phyloP scores from a whole-genome alignment of 805 yeast species.

The Nematodospora valgi region DNA sequence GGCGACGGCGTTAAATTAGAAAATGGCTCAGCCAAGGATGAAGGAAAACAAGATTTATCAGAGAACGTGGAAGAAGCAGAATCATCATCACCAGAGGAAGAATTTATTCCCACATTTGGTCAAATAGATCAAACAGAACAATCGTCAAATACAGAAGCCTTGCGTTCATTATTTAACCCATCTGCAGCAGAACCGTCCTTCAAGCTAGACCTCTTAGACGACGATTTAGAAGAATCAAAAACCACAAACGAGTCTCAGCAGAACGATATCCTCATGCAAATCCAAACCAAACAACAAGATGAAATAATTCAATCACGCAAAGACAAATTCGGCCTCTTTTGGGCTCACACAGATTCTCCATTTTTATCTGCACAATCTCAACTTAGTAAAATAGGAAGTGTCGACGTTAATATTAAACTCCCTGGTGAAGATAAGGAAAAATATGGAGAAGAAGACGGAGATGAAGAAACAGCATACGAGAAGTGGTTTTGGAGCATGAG shows the following conservation, averaged over 20 bases:
- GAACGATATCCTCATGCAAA: constrained; percentile 24
- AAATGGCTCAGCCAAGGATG: background rate
- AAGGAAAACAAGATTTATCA: background rate
- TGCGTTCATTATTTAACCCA: constrained; percentile 13
- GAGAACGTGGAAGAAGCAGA: constrained; percentile 4
- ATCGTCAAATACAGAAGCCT: constrained; percentile 25
- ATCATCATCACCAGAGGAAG: constrained; percentile 5
- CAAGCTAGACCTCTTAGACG: constrained; percentile 40
- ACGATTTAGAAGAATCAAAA: constrained; percentile 43
- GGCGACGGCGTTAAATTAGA: background rate
- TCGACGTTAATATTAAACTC: constrained; percentile 22
- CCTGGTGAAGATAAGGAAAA: constrained; percentile 39
- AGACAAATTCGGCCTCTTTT: constrained; percentile 55
- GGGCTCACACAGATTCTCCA: constrained; percentile 82
- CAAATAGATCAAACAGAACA: constrained; percentile 18
- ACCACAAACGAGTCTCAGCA: constrained; percentile 17
- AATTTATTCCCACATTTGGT: constrained; percentile 1
- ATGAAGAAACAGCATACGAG: constrained; percentile 54
- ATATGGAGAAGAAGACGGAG: constrained; percentile 17
- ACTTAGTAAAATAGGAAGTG: constrained; percentile 51
- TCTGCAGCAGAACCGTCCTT: constrained; percentile 39
- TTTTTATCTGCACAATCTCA: constrained; percentile 84
- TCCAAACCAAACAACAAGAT: constrained; percentile 30
- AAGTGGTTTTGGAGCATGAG: constrained; percentile 79
- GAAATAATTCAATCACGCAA: constrained; percentile 11